Base-by-base conservation (phyloP, 2,329 filamentous ascomycete genomes). In the Paraphoma chrysanthemicola region DNA sequence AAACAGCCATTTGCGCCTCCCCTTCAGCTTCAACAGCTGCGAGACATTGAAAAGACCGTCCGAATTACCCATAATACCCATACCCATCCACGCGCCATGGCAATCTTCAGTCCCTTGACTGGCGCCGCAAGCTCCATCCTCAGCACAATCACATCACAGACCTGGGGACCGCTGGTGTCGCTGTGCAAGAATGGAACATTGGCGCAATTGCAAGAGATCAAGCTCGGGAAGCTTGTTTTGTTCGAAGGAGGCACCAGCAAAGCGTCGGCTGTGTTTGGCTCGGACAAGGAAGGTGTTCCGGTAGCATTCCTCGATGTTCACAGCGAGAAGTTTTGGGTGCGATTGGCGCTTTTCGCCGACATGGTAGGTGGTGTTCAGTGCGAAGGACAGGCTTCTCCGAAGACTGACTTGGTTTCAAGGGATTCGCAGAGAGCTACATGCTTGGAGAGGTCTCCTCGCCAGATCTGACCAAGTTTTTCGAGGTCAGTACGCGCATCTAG, bases 381-480 rank as follows among this genome's bases (percentile, higher is more conserved):
- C 23, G 23, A 23, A 23, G 23, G 23, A 23, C 23, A 5, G 23
- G 23, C 2, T 23, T 23, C 23, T 23, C 23, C 3, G 23, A 23
- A 23, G 16, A 43, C 47, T 51, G 4, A 17, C 41, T 43, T 63
- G 51, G 51, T 44, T 14, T 14, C 1, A 42, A 81, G 80, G 89
- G 89, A 2, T 90, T 92, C 61, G 86, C 88, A 11, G 87, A 90
- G 72, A 85, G 87, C 29, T 91, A 90, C 68, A 91, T 92, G 88
- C 80, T 91, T 14, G 87, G 86, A 44, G 89, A 92, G 71, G 82
- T 91, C 29, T 84, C 86, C 49, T 91, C 88, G 57, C 78, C 83
- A 10, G 85, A 91, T 70, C 71, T 92, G 63, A 88, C 87, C 1
- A 82, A 82, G 2, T 90, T 92, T 70, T 91, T 92, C 72, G 83